A percentile compares a stretch with the other conserved stretches of the same genome.
phyloP scores from a whole-genome alignment of 257 asterid genomes.

The Misopates orontium region DNA sequence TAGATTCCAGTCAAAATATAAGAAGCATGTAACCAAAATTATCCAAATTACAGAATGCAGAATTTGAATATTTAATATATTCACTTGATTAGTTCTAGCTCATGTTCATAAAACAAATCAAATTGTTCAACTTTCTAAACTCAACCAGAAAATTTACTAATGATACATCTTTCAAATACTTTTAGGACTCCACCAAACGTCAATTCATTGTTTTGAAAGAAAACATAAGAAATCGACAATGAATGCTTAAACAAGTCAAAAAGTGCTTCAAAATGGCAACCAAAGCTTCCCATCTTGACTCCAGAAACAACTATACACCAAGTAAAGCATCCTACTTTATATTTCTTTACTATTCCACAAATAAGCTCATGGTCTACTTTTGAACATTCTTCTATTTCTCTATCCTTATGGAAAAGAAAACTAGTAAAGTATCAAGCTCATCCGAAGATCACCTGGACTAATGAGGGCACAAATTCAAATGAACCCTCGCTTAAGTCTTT shows the following conservation, averaged over 20 bases:
- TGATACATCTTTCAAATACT: neutral
- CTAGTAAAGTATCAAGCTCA: slow-evolving; percentile 1
- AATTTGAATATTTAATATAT: too few relatives aligned
- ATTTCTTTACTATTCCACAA: neutral
- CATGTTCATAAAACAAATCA: too few relatives aligned
- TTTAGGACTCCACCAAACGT: neutral
- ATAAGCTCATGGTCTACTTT: slow-evolving; percentile 11
- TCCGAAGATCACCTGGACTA: neutral
- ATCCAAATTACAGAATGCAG: too few relatives aligned
- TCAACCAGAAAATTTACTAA: neutral
- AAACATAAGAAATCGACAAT: neutral
- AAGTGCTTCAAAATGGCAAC: neutral
- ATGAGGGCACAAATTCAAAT: neutral
- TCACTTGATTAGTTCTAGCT: too few relatives aligned
- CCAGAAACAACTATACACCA: neutral
- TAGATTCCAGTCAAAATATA: too few relatives aligned
- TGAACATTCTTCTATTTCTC: neutral
- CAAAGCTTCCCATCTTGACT: slow-evolving; percentile 19
- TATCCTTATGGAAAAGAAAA: slow-evolving; percentile 9
- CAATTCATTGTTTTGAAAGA: neutral
- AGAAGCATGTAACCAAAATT: too few relatives aligned
- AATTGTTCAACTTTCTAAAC: neutral
- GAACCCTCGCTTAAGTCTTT: neutral
- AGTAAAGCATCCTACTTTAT: neutral
- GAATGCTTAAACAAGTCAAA: slow-evolving; percentile 3